Percentiles rank a stretch among this genome's conserved stretches.
Conservation (phyloP, 2,329 filamentous ascomycete genomes). For the Talaromyces verruculosus region DNA sequence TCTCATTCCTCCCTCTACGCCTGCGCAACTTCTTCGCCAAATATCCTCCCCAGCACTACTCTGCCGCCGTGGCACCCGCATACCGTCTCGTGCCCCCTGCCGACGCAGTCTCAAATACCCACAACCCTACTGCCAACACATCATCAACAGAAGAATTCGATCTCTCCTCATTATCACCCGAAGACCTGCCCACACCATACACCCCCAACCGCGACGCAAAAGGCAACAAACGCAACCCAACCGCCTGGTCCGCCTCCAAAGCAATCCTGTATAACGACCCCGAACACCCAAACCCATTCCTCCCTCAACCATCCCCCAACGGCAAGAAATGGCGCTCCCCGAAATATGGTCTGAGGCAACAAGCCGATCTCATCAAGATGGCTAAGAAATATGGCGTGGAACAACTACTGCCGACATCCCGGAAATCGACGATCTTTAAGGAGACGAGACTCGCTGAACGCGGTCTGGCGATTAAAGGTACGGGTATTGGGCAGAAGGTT, state of each 20-base stretch:
- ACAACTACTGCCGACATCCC: slow-evolving; percentile 72
- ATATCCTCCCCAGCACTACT: slow-evolving; percentile 69
- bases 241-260: slow-evolving; percentile 33
- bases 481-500: slow-evolving; percentile 85
- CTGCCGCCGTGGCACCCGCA: slow-evolving; percentile 33
- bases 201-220: slow-evolving; percentile 46
- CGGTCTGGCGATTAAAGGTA: slow-evolving; percentile 84
- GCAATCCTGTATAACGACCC: slow-evolving; percentile 44
- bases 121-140: not conserved
- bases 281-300: slow-evolving; percentile 73
- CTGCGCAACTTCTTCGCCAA: slow-evolving; percentile 85
- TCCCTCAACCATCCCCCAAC: slow-evolving; percentile 51
- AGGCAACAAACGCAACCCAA: slow-evolving; percentile 38
- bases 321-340: slow-evolving; percentile 72
- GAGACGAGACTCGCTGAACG: slow-evolving; percentile 72
- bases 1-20: slow-evolving; percentile 63
- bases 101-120: slow-evolving; percentile 30
- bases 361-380: slow-evolving; percentile 88
- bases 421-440: slow-evolving; percentile 69
- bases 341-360: slow-evolving; percentile 76
- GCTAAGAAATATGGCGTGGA: slow-evolving; percentile 76
- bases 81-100: slow-evolving; percentile 25
- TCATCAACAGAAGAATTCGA: slow-evolving; percentile 21
- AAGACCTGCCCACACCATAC: slow-evolving; percentile 37
- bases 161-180: slow-evolving; percentile 21